These are phyloP conservation scores for Penicillium sp. DNA, from an alignment of 2,329 filamentous ascomycete species.

Conservation along the genomic window DNA sequence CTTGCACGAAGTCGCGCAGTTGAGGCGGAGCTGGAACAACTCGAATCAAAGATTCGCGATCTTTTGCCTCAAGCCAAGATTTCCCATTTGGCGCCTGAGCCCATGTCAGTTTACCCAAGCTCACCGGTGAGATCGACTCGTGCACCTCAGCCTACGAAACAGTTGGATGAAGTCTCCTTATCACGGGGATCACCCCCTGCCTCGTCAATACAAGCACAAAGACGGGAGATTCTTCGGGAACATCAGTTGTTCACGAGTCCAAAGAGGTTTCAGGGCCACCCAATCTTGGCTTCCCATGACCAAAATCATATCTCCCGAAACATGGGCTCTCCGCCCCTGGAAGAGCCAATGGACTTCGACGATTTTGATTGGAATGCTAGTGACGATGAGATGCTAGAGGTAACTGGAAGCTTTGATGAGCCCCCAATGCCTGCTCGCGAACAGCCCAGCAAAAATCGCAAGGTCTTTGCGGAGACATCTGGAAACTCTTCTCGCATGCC, in stretches of 20 bases:
- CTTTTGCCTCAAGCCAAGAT: slow-evolving; percentile 34
- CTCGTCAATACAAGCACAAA: neutral
- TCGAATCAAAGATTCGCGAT: slow-evolving; percentile 33
- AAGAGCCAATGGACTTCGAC: slow-evolving; percentile 24
- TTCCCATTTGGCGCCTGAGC: slow-evolving; percentile 17
- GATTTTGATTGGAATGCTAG: slow-evolving; percentile 46
- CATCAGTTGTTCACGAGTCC: slow-evolving; percentile 3
- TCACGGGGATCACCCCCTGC: slow-evolving; percentile 1
- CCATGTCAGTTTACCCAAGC: neutral
- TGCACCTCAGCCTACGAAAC: neutral
- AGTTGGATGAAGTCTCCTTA: neutral
- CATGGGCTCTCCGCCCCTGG: slow-evolving; percentile 40
- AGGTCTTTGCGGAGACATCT: slow-evolving; percentile 43
- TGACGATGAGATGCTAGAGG: slow-evolving; percentile 48
- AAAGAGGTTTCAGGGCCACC: slow-evolving; percentile 2
- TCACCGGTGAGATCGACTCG: neutral
- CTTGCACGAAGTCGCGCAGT: slow-evolving; percentile 34
- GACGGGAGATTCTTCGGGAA: slow-evolving; percentile 3
- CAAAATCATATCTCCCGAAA: slow-evolving; percentile 37
- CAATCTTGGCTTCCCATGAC: slow-evolving; percentile 22
- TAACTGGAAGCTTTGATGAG: slow-evolving; percentile 37
- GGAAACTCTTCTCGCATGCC: slow-evolving; percentile 37
- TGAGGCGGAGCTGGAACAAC: slow-evolving; percentile 33
- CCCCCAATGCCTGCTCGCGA: slow-evolving; percentile 14
- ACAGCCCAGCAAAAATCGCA: slow-evolving; percentile 25